Base-by-base conservation (phyloP, 2,329 filamentous ascomycete species). In the Colletotrichum paranaense region DNA sequence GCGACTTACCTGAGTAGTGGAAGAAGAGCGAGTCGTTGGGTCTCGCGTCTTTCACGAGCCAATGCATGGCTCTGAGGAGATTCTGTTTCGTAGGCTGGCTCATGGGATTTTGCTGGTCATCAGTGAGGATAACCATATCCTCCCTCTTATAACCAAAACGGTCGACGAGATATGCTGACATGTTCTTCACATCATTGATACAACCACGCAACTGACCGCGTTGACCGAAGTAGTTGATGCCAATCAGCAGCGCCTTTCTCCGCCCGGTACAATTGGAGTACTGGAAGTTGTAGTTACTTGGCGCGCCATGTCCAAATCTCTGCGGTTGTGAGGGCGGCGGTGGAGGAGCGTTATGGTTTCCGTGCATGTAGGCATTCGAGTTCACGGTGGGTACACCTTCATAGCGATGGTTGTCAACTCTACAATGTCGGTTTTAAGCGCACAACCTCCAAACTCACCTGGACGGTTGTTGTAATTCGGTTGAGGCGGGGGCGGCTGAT, bases 141-240 rank as follows among this genome's bases (percentile, higher is more conserved):
- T 98, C 96, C 72, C 95, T 88, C 84, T 95, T 95, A 83, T 98
- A 98, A 35, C 94, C 94, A 82, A 97, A 98, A 80, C 95, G 92
- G 82, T 95, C 91, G 75, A 94, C 94, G 72, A 98, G 87, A 81
- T 98, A 98, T 62, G 90, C 89, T 26, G 95, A 97, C 95, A 98
- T 97, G 86, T 98, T 98, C 84, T 95, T 94, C 56, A 98, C 96
- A 81, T 98, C 96, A 81, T 98, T 98, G 86, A 98, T 98, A 80
- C 96, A 98, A 58, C 96, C 96, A 71, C 95, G 89, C 60, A 98
- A 88, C 86, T 98, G 94, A 32, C 95, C 95, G 71, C 94, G 91
- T 84, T 98, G 95, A 64, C 93, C 92, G 81, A 98, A 98, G 84
- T 98, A 98, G 85, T 98, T 98, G 87, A 98, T 98, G 68, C 96